phyloP scores from a whole-genome alignment of 2,329 filamentous ascomycete genomes.

The Microsporum canis region DNA sequence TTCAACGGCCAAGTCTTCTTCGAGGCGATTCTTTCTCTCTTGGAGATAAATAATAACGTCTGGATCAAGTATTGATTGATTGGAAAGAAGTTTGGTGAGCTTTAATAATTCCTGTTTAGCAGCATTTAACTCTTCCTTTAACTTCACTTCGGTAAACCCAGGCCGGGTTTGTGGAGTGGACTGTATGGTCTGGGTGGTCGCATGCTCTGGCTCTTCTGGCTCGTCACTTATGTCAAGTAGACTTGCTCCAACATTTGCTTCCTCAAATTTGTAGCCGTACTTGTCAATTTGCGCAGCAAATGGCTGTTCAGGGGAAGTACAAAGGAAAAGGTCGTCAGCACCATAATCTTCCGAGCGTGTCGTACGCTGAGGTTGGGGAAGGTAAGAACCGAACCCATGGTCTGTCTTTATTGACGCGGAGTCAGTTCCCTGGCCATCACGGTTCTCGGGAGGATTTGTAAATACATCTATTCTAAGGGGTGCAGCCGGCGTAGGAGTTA shows the following conservation, averaged over 20 bases:
- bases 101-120: background rate
- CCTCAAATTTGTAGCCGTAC: background rate
- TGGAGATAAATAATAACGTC: background rate
- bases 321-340: background rate
- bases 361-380: slow-evolving; percentile 15
- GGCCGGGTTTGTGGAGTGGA: background rate
- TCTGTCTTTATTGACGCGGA: slow-evolving; percentile 10
- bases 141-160: background rate
- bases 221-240: slow-evolving; percentile 3
- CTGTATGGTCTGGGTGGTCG: background rate
- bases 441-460: slow-evolving; percentile 10
- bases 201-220: background rate
- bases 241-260: background rate
- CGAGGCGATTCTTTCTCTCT: background rate
- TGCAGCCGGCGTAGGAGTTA: background rate
- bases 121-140: background rate
- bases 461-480: slow-evolving; percentile 11
- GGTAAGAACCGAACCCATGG: slow-evolving; percentile 15
- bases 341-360: background rate
- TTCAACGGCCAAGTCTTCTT: background rate
- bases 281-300: background rate
- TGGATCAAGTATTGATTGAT: background rate
- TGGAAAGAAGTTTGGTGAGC: background rate
- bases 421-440: slow-evolving; percentile 8
- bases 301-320: background rate